Evolutionary conservation across 2,329 filamentous ascomycete genomes (phyloP).

Genomic region (Xylariales sp.): DNA sequence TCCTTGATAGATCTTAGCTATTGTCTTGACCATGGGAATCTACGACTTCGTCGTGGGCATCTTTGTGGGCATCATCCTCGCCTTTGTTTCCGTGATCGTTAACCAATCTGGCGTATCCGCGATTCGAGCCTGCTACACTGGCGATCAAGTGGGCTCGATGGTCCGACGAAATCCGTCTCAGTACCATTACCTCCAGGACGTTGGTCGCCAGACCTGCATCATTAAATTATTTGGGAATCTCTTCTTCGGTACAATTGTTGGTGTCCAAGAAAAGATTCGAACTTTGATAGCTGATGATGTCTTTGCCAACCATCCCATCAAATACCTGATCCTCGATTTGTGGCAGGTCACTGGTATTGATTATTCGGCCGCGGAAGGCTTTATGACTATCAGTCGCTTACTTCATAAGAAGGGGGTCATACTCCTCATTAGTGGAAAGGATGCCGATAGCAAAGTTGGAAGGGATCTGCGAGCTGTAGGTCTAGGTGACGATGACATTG

Average conservation of each 20-base stretch:
- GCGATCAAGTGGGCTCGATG: conserved; percentile 84
- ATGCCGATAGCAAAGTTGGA: conserved; percentile 70
- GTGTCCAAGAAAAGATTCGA: conserved; percentile 84
- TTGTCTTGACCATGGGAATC: conserved; percentile 92
- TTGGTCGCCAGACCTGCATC: conserved; percentile 82
- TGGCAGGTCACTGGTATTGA: conserved; percentile 87
- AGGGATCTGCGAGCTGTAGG: conserved; percentile 79
- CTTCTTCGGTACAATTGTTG: conserved; percentile 98
- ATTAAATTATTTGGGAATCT: conserved; percentile 90
- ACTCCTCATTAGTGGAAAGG: conserved; percentile 78
- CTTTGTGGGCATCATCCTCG: conserved; percentile 82
- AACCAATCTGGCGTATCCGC: conserved; percentile 88
- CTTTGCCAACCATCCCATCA: conserved; percentile 74
- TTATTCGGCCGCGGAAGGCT: conserved; percentile 93
- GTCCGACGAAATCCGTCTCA: conserved; percentile 89
- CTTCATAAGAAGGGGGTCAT: conserved; percentile 72
- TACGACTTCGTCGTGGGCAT: conserved; percentile 97
- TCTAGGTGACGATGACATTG: conserved; percentile 66
- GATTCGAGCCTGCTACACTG: conserved; percentile 84
- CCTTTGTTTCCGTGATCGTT: conserved; percentile 85
- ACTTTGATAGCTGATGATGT: conserved; percentile 76
- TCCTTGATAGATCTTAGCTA: conserved; percentile 61
- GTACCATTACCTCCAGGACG: conserved; percentile 77
- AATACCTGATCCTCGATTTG: conserved; percentile 85
- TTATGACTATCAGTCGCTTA: conserved; percentile 85